These are phyloP conservation scores for Calendula officinalis DNA, from an alignment of 129 eudicot genomes.

Conservation along the genomic window DNA sequence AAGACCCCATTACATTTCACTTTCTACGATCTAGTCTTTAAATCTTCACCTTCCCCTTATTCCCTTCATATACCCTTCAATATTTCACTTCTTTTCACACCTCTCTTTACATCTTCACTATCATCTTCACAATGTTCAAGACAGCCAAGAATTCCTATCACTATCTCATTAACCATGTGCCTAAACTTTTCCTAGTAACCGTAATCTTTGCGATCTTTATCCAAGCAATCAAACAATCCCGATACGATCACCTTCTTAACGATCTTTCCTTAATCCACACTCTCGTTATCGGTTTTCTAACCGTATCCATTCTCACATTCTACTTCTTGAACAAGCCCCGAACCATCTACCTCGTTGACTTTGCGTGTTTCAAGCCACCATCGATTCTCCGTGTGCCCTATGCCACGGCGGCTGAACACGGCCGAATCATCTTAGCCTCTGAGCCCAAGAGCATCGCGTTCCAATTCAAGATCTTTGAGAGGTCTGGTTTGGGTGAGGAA, in stretches of 20 bases:
- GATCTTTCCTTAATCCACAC: conserved; percentile 4
- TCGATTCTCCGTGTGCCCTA: conserved; percentile 6
- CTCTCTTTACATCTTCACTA: conserved; percentile 1
- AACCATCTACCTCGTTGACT: conserved; percentile 34
- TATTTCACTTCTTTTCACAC: background rate
- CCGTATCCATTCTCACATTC: conserved; percentile 19
- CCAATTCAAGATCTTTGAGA: conserved; percentile 24
- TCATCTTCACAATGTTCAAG: conserved; percentile 23
- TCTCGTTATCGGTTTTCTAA: conserved; percentile 1
- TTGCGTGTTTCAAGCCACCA: conserved; percentile 35
- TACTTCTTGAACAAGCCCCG: conserved; percentile 31
- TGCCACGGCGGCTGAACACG: conserved; percentile 27
- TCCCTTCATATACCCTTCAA: conserved; percentile 1
- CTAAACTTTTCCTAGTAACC: conserved; percentile 20
- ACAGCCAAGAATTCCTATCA: conserved; percentile 20
- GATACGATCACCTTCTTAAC: conserved; percentile 5
- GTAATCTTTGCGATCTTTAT: conserved; percentile 2
- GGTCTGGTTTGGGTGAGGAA: conserved; percentile 42
- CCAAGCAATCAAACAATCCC: conserved; percentile 1
- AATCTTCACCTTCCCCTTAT: conserved; percentile 17
- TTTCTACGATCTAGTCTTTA: background rate
- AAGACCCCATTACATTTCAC: background rate
- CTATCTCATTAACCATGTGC: conserved; percentile 19
- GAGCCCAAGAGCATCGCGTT: conserved; percentile 26
- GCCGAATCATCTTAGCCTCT: conserved; percentile 7